Evolutionary conservation across 352 stramenopile species (phyloP).

Genomic region (Globisporangium cylindrosporum): DNA sequence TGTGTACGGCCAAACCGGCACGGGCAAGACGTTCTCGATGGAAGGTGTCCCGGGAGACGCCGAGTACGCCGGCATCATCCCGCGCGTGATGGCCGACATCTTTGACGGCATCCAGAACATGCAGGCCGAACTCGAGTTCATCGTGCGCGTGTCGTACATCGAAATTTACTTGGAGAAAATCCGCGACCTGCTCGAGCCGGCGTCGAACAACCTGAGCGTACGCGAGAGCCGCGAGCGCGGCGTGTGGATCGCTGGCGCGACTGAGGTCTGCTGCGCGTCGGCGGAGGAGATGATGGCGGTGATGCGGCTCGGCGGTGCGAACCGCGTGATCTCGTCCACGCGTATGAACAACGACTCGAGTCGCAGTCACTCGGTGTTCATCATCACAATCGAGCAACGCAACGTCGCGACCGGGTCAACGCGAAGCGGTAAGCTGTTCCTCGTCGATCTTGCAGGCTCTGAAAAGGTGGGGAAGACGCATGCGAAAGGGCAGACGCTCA

Average conservation of each 20-base stretch:
- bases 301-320: constrained; percentile 91
- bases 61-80: constrained; percentile 72
- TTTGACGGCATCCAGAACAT: constrained; percentile 69
- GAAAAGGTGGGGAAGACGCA: constrained; percentile 79
- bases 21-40: constrained; percentile 94
- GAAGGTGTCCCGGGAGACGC: constrained; percentile 60
- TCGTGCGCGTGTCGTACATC: constrained; percentile 96
- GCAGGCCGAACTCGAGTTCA: constrained; percentile 86
- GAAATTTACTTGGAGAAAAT: constrained; percentile 99
- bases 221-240: constrained; percentile 59
- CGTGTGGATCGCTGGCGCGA: constrained; percentile 62
- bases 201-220: constrained; percentile 56
- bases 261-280: constrained; percentile 55
- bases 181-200: constrained; percentile 89
- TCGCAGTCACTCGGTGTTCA: constrained; percentile 95
- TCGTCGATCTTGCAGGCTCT: constrained; percentile 76
- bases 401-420: constrained; percentile 60
- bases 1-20: constrained; percentile 90
- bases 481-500: constrained; percentile 90
- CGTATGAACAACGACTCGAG: constrained; percentile 90
- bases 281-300: constrained; percentile 76
- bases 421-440: constrained; percentile 91
- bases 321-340: constrained; percentile 86
- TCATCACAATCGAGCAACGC: constrained; percentile 93
- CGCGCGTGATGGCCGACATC: constrained; percentile 69